These are phyloP conservation scores for Persicaria maculosa DNA, from an alignment of 148 eudicot genomes.

Conservation along the genomic window DNA sequence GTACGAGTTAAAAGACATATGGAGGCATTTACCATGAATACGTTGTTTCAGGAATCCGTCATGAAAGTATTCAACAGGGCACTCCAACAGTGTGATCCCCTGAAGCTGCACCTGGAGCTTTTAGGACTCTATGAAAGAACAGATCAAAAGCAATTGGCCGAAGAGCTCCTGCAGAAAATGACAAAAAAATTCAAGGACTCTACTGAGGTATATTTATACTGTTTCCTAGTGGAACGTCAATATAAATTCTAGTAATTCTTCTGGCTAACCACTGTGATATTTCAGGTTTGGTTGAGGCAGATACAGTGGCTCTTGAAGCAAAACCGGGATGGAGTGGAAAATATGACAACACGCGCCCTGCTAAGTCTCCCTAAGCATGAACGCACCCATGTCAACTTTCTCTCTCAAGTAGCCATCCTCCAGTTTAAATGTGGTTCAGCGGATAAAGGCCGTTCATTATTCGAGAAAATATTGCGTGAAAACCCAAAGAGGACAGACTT, in stretches of 20 bases:
- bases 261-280: background rate
- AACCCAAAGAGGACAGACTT: conserved; percentile 71
- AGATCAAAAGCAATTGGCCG: conserved; percentile 63
- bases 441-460: conserved; percentile 71
- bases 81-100: conserved; percentile 82
- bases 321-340: conserved; percentile 56
- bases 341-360: conserved; percentile 58
- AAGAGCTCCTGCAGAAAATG: conserved; percentile 84
- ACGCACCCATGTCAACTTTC: conserved; percentile 53
- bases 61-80: conserved; percentile 67
- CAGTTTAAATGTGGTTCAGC: conserved; percentile 69
- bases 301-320: conserved; percentile 54
- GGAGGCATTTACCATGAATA: background rate
- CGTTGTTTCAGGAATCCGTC: conserved; percentile 63
- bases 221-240: background rate
- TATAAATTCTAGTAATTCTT: background rate
- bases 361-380: conserved; percentile 65
- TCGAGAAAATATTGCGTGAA: conserved; percentile 63
- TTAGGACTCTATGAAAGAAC: conserved; percentile 81
- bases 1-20: background rate
- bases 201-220: conserved; percentile 43
- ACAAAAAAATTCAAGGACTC: conserved; percentile 72
- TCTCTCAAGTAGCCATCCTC: conserved; percentile 59
- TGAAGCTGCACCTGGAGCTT: conserved; percentile 70
- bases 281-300: conserved; percentile 82